Conservation (phyloP, 1,284 basidiomycete species). For the Anthracocystis walkeri region DNA sequence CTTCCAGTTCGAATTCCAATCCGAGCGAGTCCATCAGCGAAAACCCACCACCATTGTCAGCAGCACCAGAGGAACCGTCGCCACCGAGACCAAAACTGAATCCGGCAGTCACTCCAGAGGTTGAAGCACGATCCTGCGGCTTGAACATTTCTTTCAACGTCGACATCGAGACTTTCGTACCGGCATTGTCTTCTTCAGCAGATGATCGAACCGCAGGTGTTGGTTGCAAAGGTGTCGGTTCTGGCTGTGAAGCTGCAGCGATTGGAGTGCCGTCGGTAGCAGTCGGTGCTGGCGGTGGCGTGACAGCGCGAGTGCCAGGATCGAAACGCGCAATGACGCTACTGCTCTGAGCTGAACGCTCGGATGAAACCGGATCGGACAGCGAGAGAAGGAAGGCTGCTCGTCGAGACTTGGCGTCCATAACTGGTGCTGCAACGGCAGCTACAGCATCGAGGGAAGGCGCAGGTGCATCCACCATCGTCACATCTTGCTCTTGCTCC, state of each 20-base stretch:
- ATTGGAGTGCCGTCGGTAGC: background rate
- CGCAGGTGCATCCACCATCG: background rate
- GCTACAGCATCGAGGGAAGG: background rate
- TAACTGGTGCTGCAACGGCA: background rate
- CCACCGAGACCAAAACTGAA: constrained; percentile 28
- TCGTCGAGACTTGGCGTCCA: constrained; percentile 32
- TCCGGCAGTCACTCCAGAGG: constrained; percentile 13
- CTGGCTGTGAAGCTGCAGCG: background rate
- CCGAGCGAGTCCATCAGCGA: constrained; percentile 61
- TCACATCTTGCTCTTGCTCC: constrained; percentile 15
- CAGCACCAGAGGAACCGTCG: constrained; percentile 6
- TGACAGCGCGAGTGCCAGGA: constrained; percentile 21
- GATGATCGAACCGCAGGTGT: background rate
- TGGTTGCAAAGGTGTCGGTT: background rate
- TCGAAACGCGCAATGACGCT: constrained; percentile 50
- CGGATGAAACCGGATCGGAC: constrained; percentile 2
- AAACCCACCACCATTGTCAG: constrained; percentile 39
- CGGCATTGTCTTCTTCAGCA: background rate
- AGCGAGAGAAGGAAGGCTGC: constrained; percentile 26
- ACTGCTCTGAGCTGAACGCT: background rate
- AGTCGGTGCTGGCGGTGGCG: background rate
- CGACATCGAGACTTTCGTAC: constrained; percentile 40
- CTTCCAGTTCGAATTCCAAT: constrained; percentile 54
- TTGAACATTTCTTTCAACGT: constrained; percentile 66
- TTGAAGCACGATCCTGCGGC: constrained; percentile 45